phyloP scores from a whole-genome alignment of 768 basidiomycete species.

The Leccinum arenicola region DNA sequence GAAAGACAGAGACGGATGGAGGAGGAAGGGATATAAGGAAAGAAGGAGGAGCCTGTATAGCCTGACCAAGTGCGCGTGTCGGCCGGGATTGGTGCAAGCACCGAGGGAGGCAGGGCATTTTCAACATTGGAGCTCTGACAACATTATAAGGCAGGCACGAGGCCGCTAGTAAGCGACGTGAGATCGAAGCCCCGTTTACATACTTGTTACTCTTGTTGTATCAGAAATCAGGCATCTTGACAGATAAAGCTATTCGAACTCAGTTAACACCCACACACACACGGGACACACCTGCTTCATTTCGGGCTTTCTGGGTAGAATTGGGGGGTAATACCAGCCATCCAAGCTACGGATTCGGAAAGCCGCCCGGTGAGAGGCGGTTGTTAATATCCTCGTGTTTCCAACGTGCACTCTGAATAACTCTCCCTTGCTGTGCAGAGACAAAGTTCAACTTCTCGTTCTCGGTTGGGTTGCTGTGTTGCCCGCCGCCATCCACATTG shows the following conservation, averaged over 20 bases:
- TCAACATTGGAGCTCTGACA: constrained; percentile 20
- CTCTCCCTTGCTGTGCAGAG: constrained; percentile 11
- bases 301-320: constrained; percentile 27
- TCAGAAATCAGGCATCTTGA: constrained; percentile 16
- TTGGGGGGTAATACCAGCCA: constrained; percentile 9
- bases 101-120: constrained; percentile 18
- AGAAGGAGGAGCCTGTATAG: constrained; percentile 10
- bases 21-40: constrained; percentile 20
- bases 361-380: constrained; percentile 4
- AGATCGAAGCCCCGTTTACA: constrained; percentile 25
- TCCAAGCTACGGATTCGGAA: constrained; percentile 9
- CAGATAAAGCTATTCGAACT: constrained; percentile 22
- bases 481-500: neutral
- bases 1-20: constrained; percentile 6
- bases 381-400: constrained; percentile 28
- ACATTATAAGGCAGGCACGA: constrained; percentile 36
- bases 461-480: constrained; percentile 9
- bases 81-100: constrained; percentile 22
- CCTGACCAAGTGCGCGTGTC: constrained; percentile 33
- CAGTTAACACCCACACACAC: constrained; percentile 9
- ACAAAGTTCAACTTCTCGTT: constrained; percentile 10
- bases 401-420: constrained; percentile 10
- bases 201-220: constrained; percentile 8
- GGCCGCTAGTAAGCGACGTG: constrained; percentile 34
- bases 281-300: constrained; percentile 14